Conservation (phyloP, 129 eudicot species). For the Ambrosia trifida region DNA sequence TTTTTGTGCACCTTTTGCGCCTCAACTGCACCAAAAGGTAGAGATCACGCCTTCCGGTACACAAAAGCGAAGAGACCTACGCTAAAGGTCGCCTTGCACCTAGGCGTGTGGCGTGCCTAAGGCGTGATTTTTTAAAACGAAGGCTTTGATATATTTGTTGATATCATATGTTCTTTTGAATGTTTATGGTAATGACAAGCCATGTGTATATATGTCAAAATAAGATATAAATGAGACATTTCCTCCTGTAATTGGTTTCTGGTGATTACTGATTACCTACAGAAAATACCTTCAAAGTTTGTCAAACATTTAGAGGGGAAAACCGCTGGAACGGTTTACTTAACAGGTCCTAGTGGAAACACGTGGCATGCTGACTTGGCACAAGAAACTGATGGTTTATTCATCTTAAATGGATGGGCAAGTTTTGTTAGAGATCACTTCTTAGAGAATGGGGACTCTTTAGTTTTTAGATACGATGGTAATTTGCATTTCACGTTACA, state of each 20-base stretch:
- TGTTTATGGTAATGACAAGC: background rate
- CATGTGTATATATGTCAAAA: background rate
- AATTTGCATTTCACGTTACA: conserved; percentile 66
- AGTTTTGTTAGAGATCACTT: conserved; percentile 76
- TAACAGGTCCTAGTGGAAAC: conserved; percentile 83
- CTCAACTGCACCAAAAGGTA: too few relatives aligned
- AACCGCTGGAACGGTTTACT: conserved; percentile 51
- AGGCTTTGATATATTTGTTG: background rate
- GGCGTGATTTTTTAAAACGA: too few relatives aligned
- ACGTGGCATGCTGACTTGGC: conserved; percentile 68
- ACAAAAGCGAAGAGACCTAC: too few relatives aligned
- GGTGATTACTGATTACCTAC: conserved; percentile 27
- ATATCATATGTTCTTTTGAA: background rate
- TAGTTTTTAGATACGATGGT: conserved; percentile 81
- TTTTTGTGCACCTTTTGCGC: too few relatives aligned
- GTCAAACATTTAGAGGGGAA: conserved; percentile 61
- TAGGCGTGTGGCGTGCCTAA: too few relatives aligned
- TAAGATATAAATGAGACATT: conserved; percentile 1
- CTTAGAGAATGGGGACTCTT: conserved; percentile 62
- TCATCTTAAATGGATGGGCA: conserved; percentile 70
- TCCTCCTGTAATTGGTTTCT: conserved; percentile 15
- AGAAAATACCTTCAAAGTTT: conserved; percentile 77
- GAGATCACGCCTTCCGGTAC: too few relatives aligned
- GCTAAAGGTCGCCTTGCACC: too few relatives aligned
- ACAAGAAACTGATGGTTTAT: conserved; percentile 45